A percentile compares a stretch with the other conserved stretches of the same genome.
These are phyloP conservation scores for Tulasnella sp. DNA, from an alignment of 768 basidiomycete species.

Conservation along the genomic window DNA sequence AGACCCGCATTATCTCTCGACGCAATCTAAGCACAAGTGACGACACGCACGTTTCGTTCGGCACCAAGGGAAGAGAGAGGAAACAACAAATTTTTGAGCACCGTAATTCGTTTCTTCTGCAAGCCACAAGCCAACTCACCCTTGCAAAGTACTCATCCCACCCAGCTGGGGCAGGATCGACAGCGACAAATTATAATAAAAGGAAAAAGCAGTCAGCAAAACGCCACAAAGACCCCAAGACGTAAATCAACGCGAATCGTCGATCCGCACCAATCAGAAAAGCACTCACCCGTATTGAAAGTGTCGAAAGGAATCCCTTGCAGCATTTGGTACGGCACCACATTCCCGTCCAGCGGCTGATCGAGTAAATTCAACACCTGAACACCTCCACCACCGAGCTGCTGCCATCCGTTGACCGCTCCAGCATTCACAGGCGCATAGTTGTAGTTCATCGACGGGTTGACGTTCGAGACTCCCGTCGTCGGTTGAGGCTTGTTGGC, in stretches of 20 bases:
- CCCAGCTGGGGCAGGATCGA: neutral
- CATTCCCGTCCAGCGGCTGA: slow-evolving; percentile 10
- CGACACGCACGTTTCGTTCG: neutral
- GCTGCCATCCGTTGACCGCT: slow-evolving; percentile 4
- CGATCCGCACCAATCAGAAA: neutral
- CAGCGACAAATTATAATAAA: neutral
- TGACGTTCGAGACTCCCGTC: slow-evolving; percentile 44
- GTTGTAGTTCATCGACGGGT: slow-evolving; percentile 58
- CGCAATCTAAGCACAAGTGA: neutral
- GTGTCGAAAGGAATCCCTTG: slow-evolving; percentile 5
- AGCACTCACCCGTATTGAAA: slow-evolving; percentile 4
- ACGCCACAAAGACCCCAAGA: neutral
- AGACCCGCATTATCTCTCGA: neutral
- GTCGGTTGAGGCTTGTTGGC: slow-evolving; percentile 40
- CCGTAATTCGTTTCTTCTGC: neutral
- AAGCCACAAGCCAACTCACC: slow-evolving; percentile 3
- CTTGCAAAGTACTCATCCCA: slow-evolving; percentile 14
- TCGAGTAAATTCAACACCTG: slow-evolving; percentile 12
- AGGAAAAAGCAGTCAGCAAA: neutral
- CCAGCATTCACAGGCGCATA: neutral
- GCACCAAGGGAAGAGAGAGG: neutral
- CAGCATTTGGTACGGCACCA: slow-evolving; percentile 3
- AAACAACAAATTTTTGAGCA: neutral
- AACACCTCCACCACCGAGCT: neutral
- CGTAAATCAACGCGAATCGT: neutral